These are phyloP conservation scores for Gymnopilus dilepis DNA, from an alignment of 768 basidiomycete species.

Conservation along the genomic window DNA sequence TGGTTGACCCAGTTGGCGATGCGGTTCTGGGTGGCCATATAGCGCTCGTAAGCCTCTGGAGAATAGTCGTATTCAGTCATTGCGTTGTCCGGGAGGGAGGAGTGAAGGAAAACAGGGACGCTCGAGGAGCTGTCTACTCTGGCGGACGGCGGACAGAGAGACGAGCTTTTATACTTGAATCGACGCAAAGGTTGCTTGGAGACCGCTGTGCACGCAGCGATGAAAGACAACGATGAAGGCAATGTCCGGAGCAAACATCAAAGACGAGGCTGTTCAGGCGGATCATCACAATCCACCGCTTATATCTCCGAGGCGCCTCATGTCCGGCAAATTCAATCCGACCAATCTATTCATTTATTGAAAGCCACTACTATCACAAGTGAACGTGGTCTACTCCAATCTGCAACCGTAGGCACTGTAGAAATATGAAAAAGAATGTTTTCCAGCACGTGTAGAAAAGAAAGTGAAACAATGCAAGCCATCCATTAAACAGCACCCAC, in stretches of 20 bases:
- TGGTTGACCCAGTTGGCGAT: constrained; percentile 57
- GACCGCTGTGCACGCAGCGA: constrained; percentile 10
- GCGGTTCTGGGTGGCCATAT: constrained; percentile 49
- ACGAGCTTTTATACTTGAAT: constrained; percentile 11
- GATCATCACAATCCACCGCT: constrained; percentile 6
- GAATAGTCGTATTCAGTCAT: constrained; percentile 72
- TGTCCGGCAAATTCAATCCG: constrained; percentile 8
- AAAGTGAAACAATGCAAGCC: constrained; percentile 12
- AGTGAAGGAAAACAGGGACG: constrained; percentile 8
- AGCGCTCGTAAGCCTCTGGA: constrained; percentile 57
- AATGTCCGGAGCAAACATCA: constrained; percentile 5
- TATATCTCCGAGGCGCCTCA: background rate
- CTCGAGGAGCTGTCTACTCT: constrained; percentile 2
- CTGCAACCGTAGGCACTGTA: constrained; percentile 17
- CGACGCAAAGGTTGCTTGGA: constrained; percentile 12
- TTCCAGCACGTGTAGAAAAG: constrained; percentile 10
- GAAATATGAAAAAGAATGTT: constrained; percentile 11
- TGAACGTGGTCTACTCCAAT: constrained; percentile 19
- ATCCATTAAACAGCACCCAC: constrained; percentile 7
- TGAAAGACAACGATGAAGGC: constrained; percentile 2
- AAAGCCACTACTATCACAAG: constrained; percentile 27
- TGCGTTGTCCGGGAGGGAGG: background rate
- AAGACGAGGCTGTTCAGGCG: background rate
- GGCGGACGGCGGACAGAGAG: background rate
- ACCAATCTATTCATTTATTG: constrained; percentile 20